A percentile compares a stretch with the other conserved stretches of the same genome.
Evolutionary conservation across 345 rosid species (phyloP).

Genomic region (Boechera stricta): DNA sequence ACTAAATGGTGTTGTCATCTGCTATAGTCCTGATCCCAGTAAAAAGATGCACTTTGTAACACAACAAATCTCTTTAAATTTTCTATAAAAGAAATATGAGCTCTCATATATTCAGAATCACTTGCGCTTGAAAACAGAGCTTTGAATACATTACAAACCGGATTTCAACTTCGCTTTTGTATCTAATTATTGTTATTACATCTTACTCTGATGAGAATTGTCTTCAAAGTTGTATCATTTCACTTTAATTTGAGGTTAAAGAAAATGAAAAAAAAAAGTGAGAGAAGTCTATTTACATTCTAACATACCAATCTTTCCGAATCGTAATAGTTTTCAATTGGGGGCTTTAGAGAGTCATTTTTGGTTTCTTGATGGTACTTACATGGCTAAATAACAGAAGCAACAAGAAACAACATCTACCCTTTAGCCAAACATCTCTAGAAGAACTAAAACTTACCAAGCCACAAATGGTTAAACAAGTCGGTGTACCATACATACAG

Average conservation of each 20-base stretch:
- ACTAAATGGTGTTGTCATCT: too few relatives aligned
- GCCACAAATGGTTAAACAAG: conserved; percentile 38
- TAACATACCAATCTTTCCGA: conserved; percentile 4
- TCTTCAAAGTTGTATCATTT: not conserved
- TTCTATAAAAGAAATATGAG: not conserved
- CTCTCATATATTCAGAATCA: not conserved
- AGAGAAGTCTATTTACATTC: conserved; percentile 34
- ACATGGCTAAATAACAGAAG: conserved; percentile 42
- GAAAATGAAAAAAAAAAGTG: not conserved
- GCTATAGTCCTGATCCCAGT: too few relatives aligned
- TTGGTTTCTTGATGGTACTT: conserved; percentile 31
- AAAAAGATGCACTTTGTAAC: not conserved
- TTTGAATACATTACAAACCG: not conserved
- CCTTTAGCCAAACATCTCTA: conserved; percentile 34
- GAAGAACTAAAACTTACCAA: conserved; percentile 36
- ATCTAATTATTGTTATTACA: not conserved
- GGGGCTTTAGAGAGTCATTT: conserved; percentile 30
- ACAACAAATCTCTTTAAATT: not conserved
- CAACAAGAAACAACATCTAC: conserved; percentile 39
- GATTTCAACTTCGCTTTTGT: not conserved
- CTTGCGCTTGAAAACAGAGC: not conserved
- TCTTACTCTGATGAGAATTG: not conserved
- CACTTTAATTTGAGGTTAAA: not conserved
- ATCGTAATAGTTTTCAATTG: conserved; percentile 13
- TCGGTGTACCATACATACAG: conserved; percentile 19